Evolutionary conservation across 176 grass and related monocot species (phyloP).

Genomic region (Musa troglodytarum): DNA sequence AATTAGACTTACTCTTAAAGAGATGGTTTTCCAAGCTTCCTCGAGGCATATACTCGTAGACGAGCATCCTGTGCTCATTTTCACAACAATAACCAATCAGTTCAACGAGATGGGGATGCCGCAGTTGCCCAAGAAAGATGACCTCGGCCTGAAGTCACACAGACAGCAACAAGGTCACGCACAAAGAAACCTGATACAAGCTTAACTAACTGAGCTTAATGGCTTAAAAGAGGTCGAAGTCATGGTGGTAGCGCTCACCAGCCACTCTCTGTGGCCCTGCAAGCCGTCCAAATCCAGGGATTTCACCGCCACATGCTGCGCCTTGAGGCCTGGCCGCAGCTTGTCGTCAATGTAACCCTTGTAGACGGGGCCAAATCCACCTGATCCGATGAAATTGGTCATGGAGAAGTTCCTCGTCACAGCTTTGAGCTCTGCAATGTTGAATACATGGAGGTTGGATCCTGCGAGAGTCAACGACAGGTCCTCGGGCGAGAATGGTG

Average conservation of each 20-base stretch:
- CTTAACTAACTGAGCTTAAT: no score
- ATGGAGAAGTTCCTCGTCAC: neutral
- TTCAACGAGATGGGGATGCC: neutral
- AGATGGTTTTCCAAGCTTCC: neutral
- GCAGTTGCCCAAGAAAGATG: neutral
- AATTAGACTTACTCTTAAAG: neutral
- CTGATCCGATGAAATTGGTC: neutral
- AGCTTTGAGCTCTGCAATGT: neutral
- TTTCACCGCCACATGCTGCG: neutral
- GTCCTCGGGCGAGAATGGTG: neutral
- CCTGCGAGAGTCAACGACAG: neutral
- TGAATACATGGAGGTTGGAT: neutral
- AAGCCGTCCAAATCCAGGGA: neutral
- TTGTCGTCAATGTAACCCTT: neutral
- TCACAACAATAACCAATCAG: slow-evolving; percentile 2
- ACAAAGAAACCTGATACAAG: no score
- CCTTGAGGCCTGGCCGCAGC: neutral
- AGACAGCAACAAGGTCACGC: no score
- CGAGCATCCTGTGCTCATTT: slow-evolving; percentile 1
- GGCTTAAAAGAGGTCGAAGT: no score
- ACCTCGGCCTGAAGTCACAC: neutral
- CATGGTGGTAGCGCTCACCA: neutral
- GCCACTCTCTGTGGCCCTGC: slow-evolving; percentile 2
- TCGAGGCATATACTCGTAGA: neutral
- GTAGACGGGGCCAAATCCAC: neutral